A percentile compares a stretch with the other conserved stretches of the same genome.
Conservation (phyloP, 129 eudicot genomes). For the Flaveria trinervia region DNA sequence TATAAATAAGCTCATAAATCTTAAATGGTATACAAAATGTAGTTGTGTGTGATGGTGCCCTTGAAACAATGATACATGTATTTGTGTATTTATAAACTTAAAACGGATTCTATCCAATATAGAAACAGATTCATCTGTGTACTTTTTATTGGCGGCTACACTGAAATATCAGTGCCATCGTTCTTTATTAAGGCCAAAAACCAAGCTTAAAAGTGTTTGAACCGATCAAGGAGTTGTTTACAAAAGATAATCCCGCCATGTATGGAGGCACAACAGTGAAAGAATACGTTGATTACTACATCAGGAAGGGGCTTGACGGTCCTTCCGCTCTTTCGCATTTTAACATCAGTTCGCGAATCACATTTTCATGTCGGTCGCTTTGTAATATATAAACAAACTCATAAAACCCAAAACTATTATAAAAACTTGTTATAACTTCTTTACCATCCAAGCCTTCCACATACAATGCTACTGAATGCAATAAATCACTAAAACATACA, state of each 20-base stretch:
- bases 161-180: constrained; percentile 48
- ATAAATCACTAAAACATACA: neutral
- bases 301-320: constrained; percentile 39
- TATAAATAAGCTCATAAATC: neutral
- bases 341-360: constrained; percentile 1
- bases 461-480: neutral
- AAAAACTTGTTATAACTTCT: neutral
- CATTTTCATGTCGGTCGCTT: neutral
- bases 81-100: no score
- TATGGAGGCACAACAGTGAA: constrained; percentile 43
- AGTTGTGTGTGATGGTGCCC: no score
- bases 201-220: constrained; percentile 32
- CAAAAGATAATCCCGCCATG: constrained; percentile 50
- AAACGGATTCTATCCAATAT: no score
- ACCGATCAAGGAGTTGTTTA: constrained; percentile 57
- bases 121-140: no score
- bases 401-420: neutral
- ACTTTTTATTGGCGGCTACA: no score
- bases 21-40: no score
- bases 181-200: constrained; percentile 32
- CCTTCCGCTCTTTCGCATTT: constrained; percentile 40
- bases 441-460: neutral
- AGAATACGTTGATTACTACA: constrained; percentile 15
- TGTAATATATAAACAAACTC: neutral
- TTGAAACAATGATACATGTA: no score